These are phyloP conservation scores for Aureobasidium lini DNA, from an alignment of 2,329 filamentous ascomycete species.

Conservation along the genomic window DNA sequence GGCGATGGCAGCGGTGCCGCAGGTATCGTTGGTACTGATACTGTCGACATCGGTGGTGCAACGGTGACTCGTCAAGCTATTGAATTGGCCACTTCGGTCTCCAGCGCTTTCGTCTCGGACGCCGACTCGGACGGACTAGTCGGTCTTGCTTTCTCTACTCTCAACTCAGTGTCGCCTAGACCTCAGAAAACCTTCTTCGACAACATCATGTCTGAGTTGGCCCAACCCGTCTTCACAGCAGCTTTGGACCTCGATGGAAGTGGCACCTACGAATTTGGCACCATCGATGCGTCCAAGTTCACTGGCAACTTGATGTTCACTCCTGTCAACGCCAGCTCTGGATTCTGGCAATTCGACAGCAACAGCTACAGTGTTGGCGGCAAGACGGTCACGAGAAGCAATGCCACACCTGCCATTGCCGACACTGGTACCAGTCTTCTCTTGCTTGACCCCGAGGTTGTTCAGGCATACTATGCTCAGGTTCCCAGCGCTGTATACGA, in stretches of 20 bases:
- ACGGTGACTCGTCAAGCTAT: conserved; percentile 56
- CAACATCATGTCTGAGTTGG: conserved; percentile 54
- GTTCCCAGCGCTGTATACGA: conserved; percentile 33
- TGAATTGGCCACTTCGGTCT: conserved; percentile 56
- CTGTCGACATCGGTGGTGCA: conserved; percentile 59
- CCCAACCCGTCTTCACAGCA: conserved; percentile 63
- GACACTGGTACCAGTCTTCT: conserved; percentile 57
- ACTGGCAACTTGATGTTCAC: conserved; percentile 55
- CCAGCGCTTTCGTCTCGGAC: conserved; percentile 51
- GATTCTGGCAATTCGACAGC: conserved; percentile 63
- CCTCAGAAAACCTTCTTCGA: conserved; percentile 68
- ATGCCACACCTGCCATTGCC: conserved; percentile 36
- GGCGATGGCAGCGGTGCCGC: conserved; percentile 58
- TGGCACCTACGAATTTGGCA: conserved; percentile 68
- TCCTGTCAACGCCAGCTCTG: conserved; percentile 51
- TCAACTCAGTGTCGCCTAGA: conserved; percentile 58
- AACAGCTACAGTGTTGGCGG: conserved; percentile 50
- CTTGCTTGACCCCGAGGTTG: conserved; percentile 48
- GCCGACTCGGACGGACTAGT: conserved; percentile 60
- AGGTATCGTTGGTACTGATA: conserved; percentile 61
- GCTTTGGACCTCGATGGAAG: conserved; percentile 53
- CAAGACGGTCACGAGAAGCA: conserved; percentile 48
- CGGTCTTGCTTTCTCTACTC: conserved; percentile 57
- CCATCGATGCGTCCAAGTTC: conserved; percentile 58
- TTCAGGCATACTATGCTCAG: conserved; percentile 35